Conservation (phyloP, 768 basidiomycete species). For the Neoboletus magnificus region DNA sequence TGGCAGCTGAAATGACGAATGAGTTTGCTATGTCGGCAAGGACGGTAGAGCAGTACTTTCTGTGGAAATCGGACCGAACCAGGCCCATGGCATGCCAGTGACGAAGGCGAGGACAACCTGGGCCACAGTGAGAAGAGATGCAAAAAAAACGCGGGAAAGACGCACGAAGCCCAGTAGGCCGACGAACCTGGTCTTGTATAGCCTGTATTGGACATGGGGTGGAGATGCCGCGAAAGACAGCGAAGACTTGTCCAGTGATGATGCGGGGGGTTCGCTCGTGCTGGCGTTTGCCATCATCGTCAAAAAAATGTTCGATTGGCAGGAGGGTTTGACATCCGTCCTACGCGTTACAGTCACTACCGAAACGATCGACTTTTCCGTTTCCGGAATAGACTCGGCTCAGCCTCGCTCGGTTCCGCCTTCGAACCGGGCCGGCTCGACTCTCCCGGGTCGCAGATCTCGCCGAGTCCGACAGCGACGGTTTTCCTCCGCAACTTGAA, state of each 20-base stretch:
- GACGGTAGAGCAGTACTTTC: conserved; percentile 41
- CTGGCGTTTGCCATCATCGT: background rate
- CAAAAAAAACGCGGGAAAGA: background rate
- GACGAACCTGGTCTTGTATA: conserved; percentile 68
- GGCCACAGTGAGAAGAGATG: background rate
- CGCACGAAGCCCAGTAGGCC: conserved; percentile 61
- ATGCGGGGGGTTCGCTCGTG: background rate
- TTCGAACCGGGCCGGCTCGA: conserved; percentile 11
- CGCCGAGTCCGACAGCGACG: conserved; percentile 57
- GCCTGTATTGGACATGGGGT: conserved; percentile 39
- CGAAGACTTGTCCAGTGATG: background rate
- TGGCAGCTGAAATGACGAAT: conserved; percentile 41
- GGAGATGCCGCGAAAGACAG: background rate
- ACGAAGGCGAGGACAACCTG: conserved; percentile 63
- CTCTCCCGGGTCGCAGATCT: conserved; percentile 74
- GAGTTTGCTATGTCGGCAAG: background rate
- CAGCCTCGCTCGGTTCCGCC: conserved; percentile 17
- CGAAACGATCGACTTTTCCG: conserved; percentile 2
- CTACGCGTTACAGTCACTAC: background rate
- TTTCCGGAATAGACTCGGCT: conserved; percentile 22
- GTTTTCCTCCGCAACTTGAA: conserved; percentile 72
- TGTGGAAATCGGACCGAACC: conserved; percentile 83
- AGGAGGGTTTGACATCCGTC: background rate
- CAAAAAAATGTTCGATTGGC: background rate
- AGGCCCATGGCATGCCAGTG: conserved; percentile 67